Conservation (phyloP, 2,329 filamentous ascomycete genomes). For the Fusarium sp. region DNA sequence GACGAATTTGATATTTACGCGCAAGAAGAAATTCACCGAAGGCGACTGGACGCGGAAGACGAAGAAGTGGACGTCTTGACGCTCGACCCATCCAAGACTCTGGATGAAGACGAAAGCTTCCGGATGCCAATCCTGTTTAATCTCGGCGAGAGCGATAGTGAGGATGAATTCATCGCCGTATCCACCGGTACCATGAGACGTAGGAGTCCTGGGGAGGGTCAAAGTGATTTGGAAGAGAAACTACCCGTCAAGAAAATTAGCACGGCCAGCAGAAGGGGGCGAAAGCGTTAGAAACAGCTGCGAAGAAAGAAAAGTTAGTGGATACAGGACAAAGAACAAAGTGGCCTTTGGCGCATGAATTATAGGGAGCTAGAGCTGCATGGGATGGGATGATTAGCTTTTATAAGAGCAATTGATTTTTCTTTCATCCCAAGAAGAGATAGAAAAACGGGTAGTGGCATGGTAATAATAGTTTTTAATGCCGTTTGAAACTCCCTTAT, state of each 20-base stretch:
- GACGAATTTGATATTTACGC: conserved; percentile 99
- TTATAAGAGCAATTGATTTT: conserved; percentile 5
- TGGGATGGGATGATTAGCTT: conserved; percentile 12
- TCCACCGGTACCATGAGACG: conserved; percentile 85
- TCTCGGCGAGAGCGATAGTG: conserved; percentile 92
- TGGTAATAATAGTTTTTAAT: conserved; percentile 17
- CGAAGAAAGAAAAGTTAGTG: conserved; percentile 5
- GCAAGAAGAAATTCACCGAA: conserved; percentile 91
- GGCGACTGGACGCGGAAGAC: conserved; percentile 89
- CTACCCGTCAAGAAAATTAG: conserved; percentile 53
- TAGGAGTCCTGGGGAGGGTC: conserved; percentile 80
- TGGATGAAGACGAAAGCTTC: conserved; percentile 73
- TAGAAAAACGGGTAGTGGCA: conserved; percentile 14
- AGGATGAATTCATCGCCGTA: conserved; percentile 82
- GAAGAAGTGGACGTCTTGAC: conserved; percentile 93
- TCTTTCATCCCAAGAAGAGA: conserved; percentile 16
- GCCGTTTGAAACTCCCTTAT: conserved; percentile 14
- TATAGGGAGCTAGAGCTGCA: conserved; percentile 21
- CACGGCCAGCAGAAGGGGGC: conserved; percentile 51
- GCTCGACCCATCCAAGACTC: conserved; percentile 72
- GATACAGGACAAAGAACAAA: conserved; percentile 25
- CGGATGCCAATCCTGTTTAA: conserved; percentile 94
- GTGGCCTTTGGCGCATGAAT: conserved; percentile 28
- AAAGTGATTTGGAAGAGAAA: conserved; percentile 66
- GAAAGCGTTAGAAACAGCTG: conserved; percentile 46